Conservation (phyloP, 306 rosid species). For the Pterocarpus santalinus region DNA sequence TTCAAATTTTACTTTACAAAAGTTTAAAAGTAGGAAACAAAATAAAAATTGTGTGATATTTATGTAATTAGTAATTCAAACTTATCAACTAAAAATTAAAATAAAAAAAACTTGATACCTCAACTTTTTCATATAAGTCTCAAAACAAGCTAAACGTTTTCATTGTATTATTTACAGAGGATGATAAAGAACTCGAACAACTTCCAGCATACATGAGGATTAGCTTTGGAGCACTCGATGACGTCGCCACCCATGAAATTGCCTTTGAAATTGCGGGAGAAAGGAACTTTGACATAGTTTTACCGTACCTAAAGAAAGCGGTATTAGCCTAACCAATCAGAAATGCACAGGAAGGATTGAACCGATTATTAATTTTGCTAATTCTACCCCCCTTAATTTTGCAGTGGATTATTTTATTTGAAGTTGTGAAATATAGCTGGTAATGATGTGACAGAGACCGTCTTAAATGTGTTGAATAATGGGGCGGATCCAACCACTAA, state of each 20-base stretch:
- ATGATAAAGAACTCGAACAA: conserved; percentile 45
- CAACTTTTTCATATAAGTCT: too few relatives aligned
- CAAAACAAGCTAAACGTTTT: too few relatives aligned
- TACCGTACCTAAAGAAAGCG: conserved; percentile 54
- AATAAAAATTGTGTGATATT: too few relatives aligned
- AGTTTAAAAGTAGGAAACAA: too few relatives aligned
- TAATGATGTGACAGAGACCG: too few relatives aligned
- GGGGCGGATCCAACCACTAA: too few relatives aligned
- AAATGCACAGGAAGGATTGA: background rate
- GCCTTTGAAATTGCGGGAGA: conserved; percentile 61
- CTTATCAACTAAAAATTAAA: too few relatives aligned
- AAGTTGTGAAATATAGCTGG: too few relatives aligned
- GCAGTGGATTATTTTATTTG: conserved; percentile 73
- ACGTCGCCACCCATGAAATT: conserved; percentile 55
- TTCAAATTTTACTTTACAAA: too few relatives aligned
- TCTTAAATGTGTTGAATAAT: too few relatives aligned
- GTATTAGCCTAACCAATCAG: conserved; percentile 36
- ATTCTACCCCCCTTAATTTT: background rate
- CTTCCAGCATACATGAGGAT: conserved; percentile 67
- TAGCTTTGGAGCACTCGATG: conserved; percentile 60
- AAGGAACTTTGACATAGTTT: conserved; percentile 46
- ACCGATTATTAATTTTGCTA: background rate
- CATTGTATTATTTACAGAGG: conserved; percentile 56
- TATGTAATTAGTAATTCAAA: too few relatives aligned
- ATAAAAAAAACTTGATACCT: too few relatives aligned